Conservation (phyloP, 2,329 filamentous ascomycete genomes). For the Pleoardoris graminearum region DNA sequence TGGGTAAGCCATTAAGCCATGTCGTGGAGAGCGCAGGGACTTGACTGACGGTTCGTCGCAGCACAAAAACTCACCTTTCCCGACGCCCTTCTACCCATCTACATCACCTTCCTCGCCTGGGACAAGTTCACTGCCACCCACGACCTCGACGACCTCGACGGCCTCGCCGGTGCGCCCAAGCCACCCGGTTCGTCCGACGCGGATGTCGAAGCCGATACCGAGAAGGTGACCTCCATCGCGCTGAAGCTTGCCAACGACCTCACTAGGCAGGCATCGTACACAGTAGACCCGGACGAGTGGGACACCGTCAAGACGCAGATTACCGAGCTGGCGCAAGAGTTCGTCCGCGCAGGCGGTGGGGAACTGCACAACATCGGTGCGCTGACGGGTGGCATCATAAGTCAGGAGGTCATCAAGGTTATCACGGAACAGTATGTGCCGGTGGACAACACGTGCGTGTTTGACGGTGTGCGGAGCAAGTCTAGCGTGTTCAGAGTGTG, state of each 20-base stretch:
- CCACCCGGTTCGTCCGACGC: constrained; percentile 43
- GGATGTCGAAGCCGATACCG: constrained; percentile 39
- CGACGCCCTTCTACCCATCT: constrained; percentile 52
- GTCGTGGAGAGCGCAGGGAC: too few relatives aligned
- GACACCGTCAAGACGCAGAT: constrained; percentile 41
- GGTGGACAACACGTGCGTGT: constrained; percentile 65
- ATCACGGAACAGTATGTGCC: constrained; percentile 71
- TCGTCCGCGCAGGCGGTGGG: constrained; percentile 73
- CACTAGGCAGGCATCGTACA: constrained; percentile 47
- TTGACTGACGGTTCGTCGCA: constrained; percentile 22
- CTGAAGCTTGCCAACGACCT: constrained; percentile 48
- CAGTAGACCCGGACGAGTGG: constrained; percentile 49
- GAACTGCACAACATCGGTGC: constrained; percentile 94
- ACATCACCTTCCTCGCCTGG: constrained; percentile 57
- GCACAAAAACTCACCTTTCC: constrained; percentile 48
- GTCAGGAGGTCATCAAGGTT: constrained; percentile 95
- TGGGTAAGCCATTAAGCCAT: constrained; percentile 50
- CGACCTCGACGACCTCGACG: constrained; percentile 35
- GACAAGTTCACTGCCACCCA: constrained; percentile 52
- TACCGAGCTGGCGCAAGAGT: constrained; percentile 47
- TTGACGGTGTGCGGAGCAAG: constrained; percentile 63
- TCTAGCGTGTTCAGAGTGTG: constrained; percentile 55
- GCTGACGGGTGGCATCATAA: constrained; percentile 84
- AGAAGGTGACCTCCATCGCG: constrained; percentile 50
- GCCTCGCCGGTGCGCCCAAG: constrained; percentile 36